phyloP scores from a whole-genome alignment of 768 basidiomycete species.

The Mrakia hoshinonis region DNA sequence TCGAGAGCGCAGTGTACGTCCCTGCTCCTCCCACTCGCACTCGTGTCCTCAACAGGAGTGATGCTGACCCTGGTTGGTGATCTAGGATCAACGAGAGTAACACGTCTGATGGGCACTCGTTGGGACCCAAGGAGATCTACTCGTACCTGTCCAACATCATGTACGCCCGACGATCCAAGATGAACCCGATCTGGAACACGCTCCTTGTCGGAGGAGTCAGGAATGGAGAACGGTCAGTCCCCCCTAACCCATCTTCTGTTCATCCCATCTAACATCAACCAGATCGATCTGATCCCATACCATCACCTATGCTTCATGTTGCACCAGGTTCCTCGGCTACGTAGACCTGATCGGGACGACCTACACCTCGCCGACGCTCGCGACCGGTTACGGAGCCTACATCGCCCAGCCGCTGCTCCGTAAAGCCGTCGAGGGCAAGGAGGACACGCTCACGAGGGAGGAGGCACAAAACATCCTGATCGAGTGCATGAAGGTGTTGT shows the following conservation, averaged over 20 bases:
- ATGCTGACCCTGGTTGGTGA: neutral
- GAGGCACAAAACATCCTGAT: slow-evolving; percentile 70
- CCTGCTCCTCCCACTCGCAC: neutral
- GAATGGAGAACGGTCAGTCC: slow-evolving; percentile 60
- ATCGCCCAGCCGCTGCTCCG: slow-evolving; percentile 89
- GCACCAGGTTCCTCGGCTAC: slow-evolving; percentile 72
- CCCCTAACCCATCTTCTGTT: neutral
- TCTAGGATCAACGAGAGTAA: slow-evolving; percentile 58
- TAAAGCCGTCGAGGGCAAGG: slow-evolving; percentile 75
- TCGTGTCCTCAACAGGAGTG: neutral
- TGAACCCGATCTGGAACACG: slow-evolving; percentile 93
- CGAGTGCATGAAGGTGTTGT: slow-evolving; percentile 83
- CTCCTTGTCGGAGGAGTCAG: slow-evolving; percentile 85
- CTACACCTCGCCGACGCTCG: slow-evolving; percentile 82
- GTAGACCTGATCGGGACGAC: slow-evolving; percentile 97
- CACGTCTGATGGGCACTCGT: slow-evolving; percentile 68
- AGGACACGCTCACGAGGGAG: slow-evolving; percentile 64
- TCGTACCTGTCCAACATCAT: slow-evolving; percentile 83
- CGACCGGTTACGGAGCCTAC: slow-evolving; percentile 87
- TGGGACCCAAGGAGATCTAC: slow-evolving; percentile 83
- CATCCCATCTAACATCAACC: neutral
- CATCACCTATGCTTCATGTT: neutral
- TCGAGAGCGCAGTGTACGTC: slow-evolving; percentile 61
- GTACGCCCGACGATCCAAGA: slow-evolving; percentile 77
- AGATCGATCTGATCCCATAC: neutral